Evolutionary conservation across 2,329 filamentous ascomycete genomes (phyloP), one percentile per base, ranked within the genome.

Genomic region (Diaporthe citri): DNA sequence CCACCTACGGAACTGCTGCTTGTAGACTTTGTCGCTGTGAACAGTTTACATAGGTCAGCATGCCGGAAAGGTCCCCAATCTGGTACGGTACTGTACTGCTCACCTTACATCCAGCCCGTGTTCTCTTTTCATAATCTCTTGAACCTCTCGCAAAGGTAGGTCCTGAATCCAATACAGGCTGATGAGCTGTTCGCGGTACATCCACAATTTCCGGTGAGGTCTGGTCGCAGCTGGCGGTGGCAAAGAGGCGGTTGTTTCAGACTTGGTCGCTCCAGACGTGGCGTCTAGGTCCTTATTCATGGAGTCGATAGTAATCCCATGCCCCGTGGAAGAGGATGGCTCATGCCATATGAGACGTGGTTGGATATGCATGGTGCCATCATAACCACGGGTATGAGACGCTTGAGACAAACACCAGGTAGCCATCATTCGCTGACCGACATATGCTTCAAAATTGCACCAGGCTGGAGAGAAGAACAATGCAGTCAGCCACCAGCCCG

Each of bases 31-130:
- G 10, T 28, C 12, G 34, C 72, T 73, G 28, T 28, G 15, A n/a
- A 17, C 7, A 15, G 41, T 25, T 17, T 7, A 15, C 31, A 55
- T 20, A 15, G 13, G 4, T 22, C 25, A 41, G 41, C 28, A 9
- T n/a, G 20, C 4, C 8, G 28, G 4, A 28, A 34, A 15, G 3
- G 10, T 1, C 12, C 4, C 25, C 7, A 0, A 51, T 12, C 5
- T 36, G 6, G 20, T 13, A n/a, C 12, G 5, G 20, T 13, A 17
- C 6, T 28, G 22, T 25, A 17, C 15, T 36, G 64, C 72, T 70
- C 36, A 74, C 72, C 62, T 70, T n/a, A 60, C n/a, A 36, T 70
- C 31, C n/a, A 74, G 62, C 4, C 72, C 72, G 41, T 70, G 43
- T 12, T 70, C n/a, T 22, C 15, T 10, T n/a, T 28, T 60, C 72